Percentiles rank a stretch among this genome's conserved stretches.
Conservation (phyloP, 2,329 filamentous ascomycete genomes). For the Coleophoma cylindrospora region DNA sequence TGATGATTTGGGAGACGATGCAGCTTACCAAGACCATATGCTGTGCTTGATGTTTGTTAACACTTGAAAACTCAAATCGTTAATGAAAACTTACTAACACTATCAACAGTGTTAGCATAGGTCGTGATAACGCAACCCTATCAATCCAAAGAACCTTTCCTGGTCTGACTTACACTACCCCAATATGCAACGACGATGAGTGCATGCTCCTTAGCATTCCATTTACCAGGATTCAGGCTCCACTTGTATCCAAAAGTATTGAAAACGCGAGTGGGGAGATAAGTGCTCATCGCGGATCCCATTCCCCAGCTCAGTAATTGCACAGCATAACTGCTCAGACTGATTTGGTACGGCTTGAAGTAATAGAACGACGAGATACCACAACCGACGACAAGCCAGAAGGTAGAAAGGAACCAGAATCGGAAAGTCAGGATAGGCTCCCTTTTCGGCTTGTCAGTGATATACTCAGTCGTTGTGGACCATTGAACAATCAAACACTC, state of each 20-base stretch:
- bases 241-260: conserved; percentile 24
- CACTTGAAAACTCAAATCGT: too few species aligned
- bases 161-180: conserved; percentile 19
- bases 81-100: conserved; percentile 12
- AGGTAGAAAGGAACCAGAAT: conserved; percentile 26
- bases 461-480: too few species aligned
- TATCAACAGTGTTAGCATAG: neutral
- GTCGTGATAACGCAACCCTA: neutral
- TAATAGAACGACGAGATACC: conserved; percentile 27
- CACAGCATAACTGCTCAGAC: conserved; percentile 24
- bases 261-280: conserved; percentile 19
- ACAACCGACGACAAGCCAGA: conserved; percentile 26
- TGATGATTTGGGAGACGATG: too few species aligned
- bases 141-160: neutral
- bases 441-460: conserved; percentile 3
- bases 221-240: conserved; percentile 27
- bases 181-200: neutral
- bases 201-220: conserved; percentile 23
- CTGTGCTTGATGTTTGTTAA: conserved; percentile 3
- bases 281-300: conserved; percentile 22
- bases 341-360: conserved; percentile 26
- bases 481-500: neutral
- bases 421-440: conserved; percentile 29
- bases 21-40: conserved; percentile 17
- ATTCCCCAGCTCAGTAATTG: conserved; percentile 28